Evolutionary conservation across 768 basidiomycete genomes (phyloP).

Genomic region (Mycena filopes): DNA sequence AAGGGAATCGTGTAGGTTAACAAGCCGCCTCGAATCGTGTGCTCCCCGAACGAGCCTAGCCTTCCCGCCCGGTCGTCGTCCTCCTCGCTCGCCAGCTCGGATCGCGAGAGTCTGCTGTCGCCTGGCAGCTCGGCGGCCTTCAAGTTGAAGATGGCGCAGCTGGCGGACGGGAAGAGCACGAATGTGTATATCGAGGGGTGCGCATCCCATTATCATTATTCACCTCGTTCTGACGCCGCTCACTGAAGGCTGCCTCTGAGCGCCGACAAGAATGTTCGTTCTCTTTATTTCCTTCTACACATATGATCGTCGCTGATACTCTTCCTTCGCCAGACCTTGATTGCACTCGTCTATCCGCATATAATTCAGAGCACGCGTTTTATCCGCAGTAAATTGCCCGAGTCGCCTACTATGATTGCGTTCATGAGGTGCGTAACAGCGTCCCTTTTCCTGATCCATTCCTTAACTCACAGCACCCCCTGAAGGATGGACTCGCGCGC

Average conservation of each 20-base stretch:
- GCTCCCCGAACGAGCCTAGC: neutral
- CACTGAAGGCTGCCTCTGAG: constrained; percentile 79
- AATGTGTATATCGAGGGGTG: constrained; percentile 87
- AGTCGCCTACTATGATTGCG: constrained; percentile 82
- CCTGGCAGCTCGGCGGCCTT: constrained; percentile 57
- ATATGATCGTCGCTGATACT: neutral
- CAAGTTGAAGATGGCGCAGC: constrained; percentile 83
- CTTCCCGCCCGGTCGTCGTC: constrained; percentile 23
- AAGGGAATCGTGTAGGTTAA: constrained; percentile 4
- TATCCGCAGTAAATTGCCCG: constrained; percentile 82
- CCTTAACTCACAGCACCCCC: neutral
- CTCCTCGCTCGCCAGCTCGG: constrained; percentile 35
- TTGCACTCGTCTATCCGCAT: constrained; percentile 74
- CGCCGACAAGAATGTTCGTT: constrained; percentile 70
- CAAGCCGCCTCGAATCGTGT: constrained; percentile 21
- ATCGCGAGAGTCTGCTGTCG: constrained; percentile 32
- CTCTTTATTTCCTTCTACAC: neutral
- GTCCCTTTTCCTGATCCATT: constrained; percentile 14
- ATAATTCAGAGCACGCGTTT: constrained; percentile 80
- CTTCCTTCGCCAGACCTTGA: constrained; percentile 58
- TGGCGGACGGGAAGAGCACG: constrained; percentile 73
- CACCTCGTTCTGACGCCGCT: too few relatives aligned
- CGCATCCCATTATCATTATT: constrained; percentile 34
- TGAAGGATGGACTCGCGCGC: constrained; percentile 73
- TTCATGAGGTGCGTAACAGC: constrained; percentile 72